Evolutionary conservation across 2,329 filamentous ascomycete genomes (phyloP).

Genomic region (Lasiodiplodia citricola): DNA sequence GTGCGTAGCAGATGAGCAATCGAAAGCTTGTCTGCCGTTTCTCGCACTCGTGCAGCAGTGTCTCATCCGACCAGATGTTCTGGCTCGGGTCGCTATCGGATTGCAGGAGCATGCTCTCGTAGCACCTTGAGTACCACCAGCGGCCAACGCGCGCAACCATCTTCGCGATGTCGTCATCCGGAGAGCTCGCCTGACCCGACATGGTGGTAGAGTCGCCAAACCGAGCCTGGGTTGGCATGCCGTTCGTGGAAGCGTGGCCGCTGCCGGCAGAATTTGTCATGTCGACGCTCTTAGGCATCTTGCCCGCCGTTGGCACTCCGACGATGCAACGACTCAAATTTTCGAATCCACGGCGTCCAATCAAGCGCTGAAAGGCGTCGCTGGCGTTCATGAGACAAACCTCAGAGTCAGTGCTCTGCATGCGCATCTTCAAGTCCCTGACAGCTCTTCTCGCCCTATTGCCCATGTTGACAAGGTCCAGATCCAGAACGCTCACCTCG

Average conservation of each 20-base stretch:
- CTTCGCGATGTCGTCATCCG: slow-evolving; percentile 83
- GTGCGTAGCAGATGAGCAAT: slow-evolving; percentile 87
- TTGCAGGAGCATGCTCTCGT: slow-evolving; percentile 62
- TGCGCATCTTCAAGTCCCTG: slow-evolving; percentile 72
- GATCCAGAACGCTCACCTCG: slow-evolving; percentile 78
- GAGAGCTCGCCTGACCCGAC: not conserved
- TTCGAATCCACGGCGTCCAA: slow-evolving; percentile 72
- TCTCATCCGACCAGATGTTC: slow-evolving; percentile 80
- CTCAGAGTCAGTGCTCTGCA: slow-evolving; percentile 65
- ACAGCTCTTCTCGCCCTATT: slow-evolving; percentile 71
- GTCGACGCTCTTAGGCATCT: slow-evolving; percentile 43
- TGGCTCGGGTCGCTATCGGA: slow-evolving; percentile 43
- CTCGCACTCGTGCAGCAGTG: slow-evolving; percentile 82
- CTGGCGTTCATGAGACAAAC: slow-evolving; percentile 63
- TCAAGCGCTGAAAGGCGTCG: slow-evolving; percentile 61
- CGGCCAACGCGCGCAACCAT: slow-evolving; percentile 90
- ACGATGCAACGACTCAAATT: slow-evolving; percentile 78
- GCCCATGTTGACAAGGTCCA: slow-evolving; percentile 84
- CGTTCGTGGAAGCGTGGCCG: not conserved
- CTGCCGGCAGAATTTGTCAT: slow-evolving; percentile 8
- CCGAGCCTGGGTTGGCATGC: slow-evolving; percentile 54
- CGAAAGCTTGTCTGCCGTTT: slow-evolving; percentile 86
- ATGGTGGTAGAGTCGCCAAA: slow-evolving; percentile 55
- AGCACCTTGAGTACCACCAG: slow-evolving; percentile 97
- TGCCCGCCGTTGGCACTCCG: slow-evolving; percentile 71